These are phyloP conservation scores for Boletus vermiculosoides DNA, from an alignment of 768 basidiomycete genomes.

Conservation along the genomic window DNA sequence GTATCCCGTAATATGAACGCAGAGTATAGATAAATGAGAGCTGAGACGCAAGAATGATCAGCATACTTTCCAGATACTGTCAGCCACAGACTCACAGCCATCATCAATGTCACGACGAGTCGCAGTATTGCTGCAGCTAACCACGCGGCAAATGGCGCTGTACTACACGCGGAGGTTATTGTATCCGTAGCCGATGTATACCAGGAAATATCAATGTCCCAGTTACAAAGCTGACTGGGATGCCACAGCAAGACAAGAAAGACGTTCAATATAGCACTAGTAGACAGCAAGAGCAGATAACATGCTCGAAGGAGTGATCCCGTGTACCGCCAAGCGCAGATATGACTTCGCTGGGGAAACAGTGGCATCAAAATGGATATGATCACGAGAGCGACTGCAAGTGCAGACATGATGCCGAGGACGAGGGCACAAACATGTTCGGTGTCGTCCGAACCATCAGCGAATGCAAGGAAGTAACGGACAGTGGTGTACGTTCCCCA, in stretches of 20 bases:
- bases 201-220: slow-evolving; percentile 72
- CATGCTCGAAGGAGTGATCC: slow-evolving; percentile 37
- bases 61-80: neutral
- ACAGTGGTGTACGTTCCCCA: slow-evolving; percentile 64
- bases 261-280: slow-evolving; percentile 55
- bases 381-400: slow-evolving; percentile 27
- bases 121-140: slow-evolving; percentile 51
- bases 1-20: slow-evolving; percentile 13
- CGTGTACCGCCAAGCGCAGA: slow-evolving; percentile 10
- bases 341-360: slow-evolving; percentile 28
- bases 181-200: slow-evolving; percentile 36
- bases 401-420: slow-evolving; percentile 23
- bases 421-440: slow-evolving; percentile 37
- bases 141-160: slow-evolving; percentile 49
- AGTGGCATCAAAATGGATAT: slow-evolving; percentile 41
- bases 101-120: slow-evolving; percentile 47
- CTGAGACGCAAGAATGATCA: slow-evolving; percentile 17
- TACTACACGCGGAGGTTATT: slow-evolving; percentile 14
- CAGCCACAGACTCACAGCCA: slow-evolving; percentile 48
- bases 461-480: slow-evolving; percentile 65
- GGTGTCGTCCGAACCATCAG: slow-evolving; percentile 42
- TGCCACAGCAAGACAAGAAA: slow-evolving; percentile 56
- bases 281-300: slow-evolving; percentile 48
- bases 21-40: slow-evolving; percentile 22
- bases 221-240: slow-evolving; percentile 48